These are phyloP conservation scores for Zymoseptoria crescenta DNA, from an alignment of 2,329 filamentous ascomycete species.

Conservation along the genomic window DNA sequence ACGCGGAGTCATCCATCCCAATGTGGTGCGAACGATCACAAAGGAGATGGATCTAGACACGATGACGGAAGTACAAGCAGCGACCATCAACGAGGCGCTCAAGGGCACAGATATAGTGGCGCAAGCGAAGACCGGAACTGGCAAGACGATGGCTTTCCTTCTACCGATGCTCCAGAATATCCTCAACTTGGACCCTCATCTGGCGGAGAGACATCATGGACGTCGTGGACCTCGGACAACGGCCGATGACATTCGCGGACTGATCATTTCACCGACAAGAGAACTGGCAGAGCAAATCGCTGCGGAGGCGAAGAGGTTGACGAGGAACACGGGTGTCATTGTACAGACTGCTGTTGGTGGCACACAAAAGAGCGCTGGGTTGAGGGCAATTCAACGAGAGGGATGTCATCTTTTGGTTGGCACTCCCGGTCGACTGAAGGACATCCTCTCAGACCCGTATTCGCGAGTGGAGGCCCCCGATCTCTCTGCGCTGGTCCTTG, in stretches of 20 bases:
- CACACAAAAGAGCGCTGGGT: conserved; percentile 64
- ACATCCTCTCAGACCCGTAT: conserved; percentile 62
- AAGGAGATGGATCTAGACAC: conserved; percentile 64
- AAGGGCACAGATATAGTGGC: conserved; percentile 77
- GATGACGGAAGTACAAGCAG: conserved; percentile 89
- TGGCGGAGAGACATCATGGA: conserved; percentile 43
- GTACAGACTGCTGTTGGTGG: conserved; percentile 83
- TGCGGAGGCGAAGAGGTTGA: conserved; percentile 64
- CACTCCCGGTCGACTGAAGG: conserved; percentile 79
- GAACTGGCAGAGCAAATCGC: conserved; percentile 59
- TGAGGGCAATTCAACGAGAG: conserved; percentile 58
- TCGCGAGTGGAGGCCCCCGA: conserved; percentile 57
- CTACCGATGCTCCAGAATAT: conserved; percentile 78
- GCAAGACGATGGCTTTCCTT: conserved; percentile 92
- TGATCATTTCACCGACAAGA: conserved; percentile 56
- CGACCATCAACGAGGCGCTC: conserved; percentile 73
- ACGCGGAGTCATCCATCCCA: conserved; percentile 50
- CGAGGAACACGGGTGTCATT: conserved; percentile 56
- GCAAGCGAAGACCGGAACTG: conserved; percentile 93
- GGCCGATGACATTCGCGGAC: conserved; percentile 48
- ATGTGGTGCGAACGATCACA: conserved; percentile 61
- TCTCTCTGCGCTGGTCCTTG: conserved; percentile 53
- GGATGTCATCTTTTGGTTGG: conserved; percentile 87
- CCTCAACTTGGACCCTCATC: conserved; percentile 53
- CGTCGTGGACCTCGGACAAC: conserved; percentile 45